A percentile compares a stretch with the other conserved stretches of the same genome.
phyloP scores from a whole-genome alignment of 768 basidiomycete genomes.

The Guyanaporus albipodus region DNA sequence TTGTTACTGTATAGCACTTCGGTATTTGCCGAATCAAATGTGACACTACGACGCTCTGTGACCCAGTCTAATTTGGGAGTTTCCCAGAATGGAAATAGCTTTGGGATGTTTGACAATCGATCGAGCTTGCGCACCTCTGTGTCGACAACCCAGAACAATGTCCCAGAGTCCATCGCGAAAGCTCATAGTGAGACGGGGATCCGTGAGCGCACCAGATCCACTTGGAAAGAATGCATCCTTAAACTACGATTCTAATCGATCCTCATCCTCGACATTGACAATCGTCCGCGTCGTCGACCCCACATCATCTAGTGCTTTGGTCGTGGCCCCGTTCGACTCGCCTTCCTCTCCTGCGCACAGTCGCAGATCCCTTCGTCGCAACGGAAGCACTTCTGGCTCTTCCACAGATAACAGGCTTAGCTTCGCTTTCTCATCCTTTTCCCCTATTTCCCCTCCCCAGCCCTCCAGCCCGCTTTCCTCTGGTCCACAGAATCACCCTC shows the following conservation, averaged over 20 bases:
- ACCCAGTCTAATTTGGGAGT: conserved; percentile 6
- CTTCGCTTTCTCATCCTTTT: conserved; percentile 69
- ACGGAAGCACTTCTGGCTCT: conserved; percentile 29
- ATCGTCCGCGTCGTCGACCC: conserved; percentile 62
- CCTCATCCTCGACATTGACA: conserved; percentile 61
- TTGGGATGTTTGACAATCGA: not conserved
- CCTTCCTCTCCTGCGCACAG: conserved; percentile 23
- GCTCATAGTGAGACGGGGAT: conserved; percentile 61
- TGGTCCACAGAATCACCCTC: conserved; percentile 31
- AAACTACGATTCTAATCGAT: conserved; percentile 50
- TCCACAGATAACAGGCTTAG: conserved; percentile 40
- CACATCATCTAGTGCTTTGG: conserved; percentile 25
- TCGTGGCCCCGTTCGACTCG: conserved; percentile 26
- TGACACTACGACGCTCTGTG: too few species aligned
- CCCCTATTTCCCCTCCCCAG: conserved; percentile 23
- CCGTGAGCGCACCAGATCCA: conserved; percentile 65
- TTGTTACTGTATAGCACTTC: conserved; percentile 21
- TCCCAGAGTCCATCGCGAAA: conserved; percentile 20
- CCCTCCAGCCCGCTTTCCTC: conserved; percentile 20
- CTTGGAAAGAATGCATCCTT: conserved; percentile 51
- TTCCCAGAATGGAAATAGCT: not conserved
- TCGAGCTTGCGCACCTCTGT: too few species aligned
- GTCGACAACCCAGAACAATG: conserved; percentile 18
- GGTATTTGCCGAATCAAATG: conserved; percentile 12
- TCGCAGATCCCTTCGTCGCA: conserved; percentile 32